Conservation (phyloP, 108 stramenopile genomes). For the Conticribra weissflogii region DNA sequence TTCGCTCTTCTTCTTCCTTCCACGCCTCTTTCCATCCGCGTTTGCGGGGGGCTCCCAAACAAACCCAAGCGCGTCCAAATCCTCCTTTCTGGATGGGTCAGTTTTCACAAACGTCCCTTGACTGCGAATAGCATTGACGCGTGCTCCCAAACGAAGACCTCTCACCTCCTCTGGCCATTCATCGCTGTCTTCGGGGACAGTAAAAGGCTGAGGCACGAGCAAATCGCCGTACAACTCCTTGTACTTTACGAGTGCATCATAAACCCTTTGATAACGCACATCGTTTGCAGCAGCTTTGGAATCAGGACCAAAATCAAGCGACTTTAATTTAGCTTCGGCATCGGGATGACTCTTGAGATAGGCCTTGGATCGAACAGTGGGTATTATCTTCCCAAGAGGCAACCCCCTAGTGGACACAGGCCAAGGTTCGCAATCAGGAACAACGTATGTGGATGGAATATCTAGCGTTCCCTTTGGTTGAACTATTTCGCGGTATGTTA, state of each 20-base stretch:
- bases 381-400: constrained; percentile 72
- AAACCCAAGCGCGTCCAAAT: constrained; percentile 83
- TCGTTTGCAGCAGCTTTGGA: constrained; percentile 72
- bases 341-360: constrained; percentile 72
- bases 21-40: constrained; percentile 60
- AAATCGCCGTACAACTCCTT: constrained; percentile 87
- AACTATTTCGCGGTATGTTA: constrained; percentile 65
- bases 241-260: constrained; percentile 77
- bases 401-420: constrained; percentile 73
- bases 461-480: constrained; percentile 52
- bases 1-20: constrained; percentile 67
- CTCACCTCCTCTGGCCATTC: constrained; percentile 82
- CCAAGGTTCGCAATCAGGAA: constrained; percentile 81
- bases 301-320: constrained; percentile 58
- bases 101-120: constrained; percentile 88
- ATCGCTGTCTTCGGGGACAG: constrained; percentile 67
- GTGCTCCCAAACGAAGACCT: constrained; percentile 82
- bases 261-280: constrained; percentile 74
- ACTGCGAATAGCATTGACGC: constrained; percentile 89
- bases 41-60: constrained; percentile 73
- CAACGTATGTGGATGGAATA: constrained; percentile 71
- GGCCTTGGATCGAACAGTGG: constrained; percentile 60
- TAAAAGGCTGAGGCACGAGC: constrained; percentile 86
- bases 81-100: constrained; percentile 62
- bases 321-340: constrained; percentile 54